phyloP scores from a whole-genome alignment of 2,329 filamentous ascomycete species.

The Scedosporium aurantiacum region DNA sequence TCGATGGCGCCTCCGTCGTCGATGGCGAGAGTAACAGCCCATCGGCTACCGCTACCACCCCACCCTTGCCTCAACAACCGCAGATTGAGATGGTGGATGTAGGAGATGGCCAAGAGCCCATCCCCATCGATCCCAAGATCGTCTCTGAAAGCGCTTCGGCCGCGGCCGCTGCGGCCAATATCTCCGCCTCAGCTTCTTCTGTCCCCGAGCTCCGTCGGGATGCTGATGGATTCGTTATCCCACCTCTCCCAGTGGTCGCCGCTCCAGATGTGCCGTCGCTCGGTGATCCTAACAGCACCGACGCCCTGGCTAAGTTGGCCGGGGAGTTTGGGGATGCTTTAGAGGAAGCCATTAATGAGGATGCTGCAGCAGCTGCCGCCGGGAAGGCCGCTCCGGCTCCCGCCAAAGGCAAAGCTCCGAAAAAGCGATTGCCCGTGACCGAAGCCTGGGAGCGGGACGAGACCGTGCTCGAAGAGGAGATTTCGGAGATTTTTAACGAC shows the following conservation, averaged over 20 bases:
- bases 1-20: conserved; percentile 10
- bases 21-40: background rate
- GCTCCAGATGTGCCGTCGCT: conserved; percentile 10
- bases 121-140: background rate
- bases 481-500: conserved; percentile 58
- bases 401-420: conserved; percentile 15
- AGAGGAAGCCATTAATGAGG: background rate
- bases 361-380: background rate
- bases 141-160: background rate
- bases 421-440: conserved; percentile 41
- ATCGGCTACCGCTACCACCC: too few relatives aligned
- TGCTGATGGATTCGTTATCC: conserved; percentile 59
- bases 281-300: conserved; percentile 11
- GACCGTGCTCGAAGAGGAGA: conserved; percentile 56
- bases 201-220: conserved; percentile 36
- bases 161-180: background rate
- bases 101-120: background rate
- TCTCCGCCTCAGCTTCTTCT: background rate
- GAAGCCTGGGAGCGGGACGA: conserved; percentile 55
- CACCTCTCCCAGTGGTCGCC: conserved; percentile 27
- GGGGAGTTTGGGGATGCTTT: conserved; percentile 31
- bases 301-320: conserved; percentile 29
- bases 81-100: background rate
- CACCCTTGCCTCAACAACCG: background rate
- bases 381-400: background rate